A percentile compares a stretch with the other conserved stretches of the same genome.
These are phyloP conservation scores for Pisolithus marmoratus DNA, from an alignment of 768 basidiomycete species.

Conservation along the genomic window DNA sequence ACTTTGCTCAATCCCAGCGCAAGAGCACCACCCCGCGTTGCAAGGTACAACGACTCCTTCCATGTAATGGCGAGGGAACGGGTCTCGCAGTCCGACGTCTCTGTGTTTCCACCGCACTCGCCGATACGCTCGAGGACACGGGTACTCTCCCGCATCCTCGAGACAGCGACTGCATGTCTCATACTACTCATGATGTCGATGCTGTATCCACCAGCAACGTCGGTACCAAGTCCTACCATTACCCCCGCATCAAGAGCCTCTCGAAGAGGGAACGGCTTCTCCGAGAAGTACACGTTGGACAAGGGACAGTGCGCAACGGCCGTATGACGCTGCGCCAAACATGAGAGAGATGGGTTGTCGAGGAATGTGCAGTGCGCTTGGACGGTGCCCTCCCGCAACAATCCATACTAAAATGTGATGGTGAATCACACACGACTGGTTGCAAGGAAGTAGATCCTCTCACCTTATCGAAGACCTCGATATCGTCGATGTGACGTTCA, in stretches of 20 bases:
- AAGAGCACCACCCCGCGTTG: constrained; percentile 71
- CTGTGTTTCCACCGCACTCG: background rate
- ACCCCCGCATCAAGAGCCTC: constrained; percentile 64
- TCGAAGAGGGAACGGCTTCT: constrained; percentile 58
- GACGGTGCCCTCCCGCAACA: constrained; percentile 61
- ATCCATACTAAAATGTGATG: constrained; percentile 37
- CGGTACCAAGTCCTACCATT: constrained; percentile 76
- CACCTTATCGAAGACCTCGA: constrained; percentile 71
- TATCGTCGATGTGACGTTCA: constrained; percentile 59
- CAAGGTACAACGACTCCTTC: constrained; percentile 77
- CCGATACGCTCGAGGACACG: constrained; percentile 21
- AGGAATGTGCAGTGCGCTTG: constrained; percentile 92
- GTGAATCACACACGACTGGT: background rate
- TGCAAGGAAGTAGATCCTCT: background rate
- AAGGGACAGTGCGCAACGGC: constrained; percentile 85
- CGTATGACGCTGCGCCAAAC: constrained; percentile 44
- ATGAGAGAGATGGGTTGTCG: constrained; percentile 40
- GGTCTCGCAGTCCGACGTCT: background rate
- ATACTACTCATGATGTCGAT: constrained; percentile 73
- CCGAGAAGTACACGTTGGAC: constrained; percentile 85
- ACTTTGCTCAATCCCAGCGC: constrained; percentile 54
- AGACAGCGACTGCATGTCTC: constrained; percentile 70
- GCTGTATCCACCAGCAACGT: constrained; percentile 83
- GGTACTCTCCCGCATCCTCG: constrained; percentile 61
- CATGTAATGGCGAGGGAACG: constrained; percentile 56